Conservation (phyloP, 768 basidiomycete genomes). For the Panus rudis region DNA sequence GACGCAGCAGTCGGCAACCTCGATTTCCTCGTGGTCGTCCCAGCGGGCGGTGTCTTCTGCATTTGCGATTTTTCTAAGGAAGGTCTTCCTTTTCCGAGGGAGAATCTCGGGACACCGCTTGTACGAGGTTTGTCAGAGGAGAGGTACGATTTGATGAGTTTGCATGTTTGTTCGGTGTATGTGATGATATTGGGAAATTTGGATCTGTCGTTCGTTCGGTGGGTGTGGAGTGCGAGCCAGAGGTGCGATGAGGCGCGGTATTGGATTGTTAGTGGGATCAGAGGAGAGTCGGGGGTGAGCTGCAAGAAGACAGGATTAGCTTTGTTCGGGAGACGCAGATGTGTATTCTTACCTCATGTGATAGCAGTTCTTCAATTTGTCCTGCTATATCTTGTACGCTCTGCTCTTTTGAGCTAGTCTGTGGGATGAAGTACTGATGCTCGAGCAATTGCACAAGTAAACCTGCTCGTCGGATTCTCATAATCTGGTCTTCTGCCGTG, state of each 20-base stretch:
- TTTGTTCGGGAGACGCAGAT: not conserved
- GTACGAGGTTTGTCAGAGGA: too few species aligned
- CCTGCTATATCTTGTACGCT: slow-evolving; percentile 27
- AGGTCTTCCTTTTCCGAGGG: not conserved
- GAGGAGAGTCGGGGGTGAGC: slow-evolving; percentile 20
- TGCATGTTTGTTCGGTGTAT: slow-evolving; percentile 50
- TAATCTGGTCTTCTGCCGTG: slow-evolving; percentile 25
- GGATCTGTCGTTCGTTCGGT: slow-evolving; percentile 41
- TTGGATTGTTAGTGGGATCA: slow-evolving; percentile 31
- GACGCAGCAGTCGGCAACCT: too few species aligned
- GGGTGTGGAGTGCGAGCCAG: slow-evolving; percentile 66
- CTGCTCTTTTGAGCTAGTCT: slow-evolving; percentile 9
- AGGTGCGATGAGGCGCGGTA: slow-evolving; percentile 53
- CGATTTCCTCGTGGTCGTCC: slow-evolving; percentile 1
- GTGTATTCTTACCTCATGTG: slow-evolving; percentile 31
- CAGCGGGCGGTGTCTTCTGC: too few species aligned
- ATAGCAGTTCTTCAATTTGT: slow-evolving; percentile 37
- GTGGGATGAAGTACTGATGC: slow-evolving; percentile 35
- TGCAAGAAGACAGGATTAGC: slow-evolving; percentile 16
- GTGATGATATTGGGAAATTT: slow-evolving; percentile 39
- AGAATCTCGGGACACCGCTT: too few species aligned
- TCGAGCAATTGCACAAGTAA: slow-evolving; percentile 50
- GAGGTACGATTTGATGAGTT: slow-evolving; percentile 36
- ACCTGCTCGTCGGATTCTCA: slow-evolving; percentile 55
- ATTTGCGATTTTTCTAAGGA: too few species aligned